phyloP scores from a whole-genome alignment of 495 filamentous ascomycete species.

The Haplographium delicatum region DNA sequence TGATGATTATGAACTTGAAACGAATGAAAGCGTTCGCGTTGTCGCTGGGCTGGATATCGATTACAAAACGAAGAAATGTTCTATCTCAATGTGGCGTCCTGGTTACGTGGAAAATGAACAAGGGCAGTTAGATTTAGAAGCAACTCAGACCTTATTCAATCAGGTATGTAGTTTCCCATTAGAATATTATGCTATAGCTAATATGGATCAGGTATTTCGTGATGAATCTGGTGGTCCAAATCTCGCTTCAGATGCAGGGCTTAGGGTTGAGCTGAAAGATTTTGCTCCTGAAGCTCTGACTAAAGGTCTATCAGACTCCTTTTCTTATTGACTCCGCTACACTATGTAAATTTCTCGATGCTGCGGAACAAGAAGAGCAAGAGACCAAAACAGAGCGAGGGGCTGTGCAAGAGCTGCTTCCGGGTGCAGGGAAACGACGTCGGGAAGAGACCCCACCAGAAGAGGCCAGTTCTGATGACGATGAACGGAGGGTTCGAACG shows the following conservation, averaged over 20 bases:
- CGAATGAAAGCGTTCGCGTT: constrained; percentile 6
- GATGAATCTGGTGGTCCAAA: constrained; percentile 5
- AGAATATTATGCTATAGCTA: no score
- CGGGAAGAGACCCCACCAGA: constrained; percentile 5
- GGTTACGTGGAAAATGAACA: constrained; percentile 4
- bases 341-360: neutral
- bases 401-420: neutral
- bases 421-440: neutral
- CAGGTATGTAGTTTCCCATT: no score
- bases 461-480: constrained; percentile 4
- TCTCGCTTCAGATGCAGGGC: neutral
- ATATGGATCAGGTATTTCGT: constrained; percentile 11
- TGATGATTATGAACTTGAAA: constrained; percentile 16
- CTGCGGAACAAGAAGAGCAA: neutral
- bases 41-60: constrained; percentile 15
- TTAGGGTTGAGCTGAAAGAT: constrained; percentile 11
- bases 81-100: constrained; percentile 15
- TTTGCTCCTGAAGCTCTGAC: constrained; percentile 3
- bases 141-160: constrained; percentile 5
- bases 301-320: neutral
- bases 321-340: constrained; percentile 7
- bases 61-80: constrained; percentile 14
- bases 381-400: neutral
- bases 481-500: neutral
- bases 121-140: constrained; percentile 1